Evolutionary conservation across 1,284 basidiomycete species (phyloP).

Genomic region (Tylopilus sp.): DNA sequence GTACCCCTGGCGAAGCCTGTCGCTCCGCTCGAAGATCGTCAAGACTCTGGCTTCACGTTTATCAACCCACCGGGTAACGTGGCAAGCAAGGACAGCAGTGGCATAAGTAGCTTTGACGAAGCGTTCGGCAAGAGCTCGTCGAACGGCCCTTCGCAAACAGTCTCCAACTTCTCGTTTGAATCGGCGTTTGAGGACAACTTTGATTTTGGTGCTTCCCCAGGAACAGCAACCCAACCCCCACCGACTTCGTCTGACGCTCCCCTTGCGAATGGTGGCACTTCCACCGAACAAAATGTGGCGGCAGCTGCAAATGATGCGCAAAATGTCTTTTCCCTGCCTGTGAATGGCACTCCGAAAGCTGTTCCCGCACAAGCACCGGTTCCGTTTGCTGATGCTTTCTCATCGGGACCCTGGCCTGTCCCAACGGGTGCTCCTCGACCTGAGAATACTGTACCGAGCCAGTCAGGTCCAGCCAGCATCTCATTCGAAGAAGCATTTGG

Average conservation of each 20-base stretch:
- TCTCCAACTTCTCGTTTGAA: conserved; percentile 58
- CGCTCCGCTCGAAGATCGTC: conserved; percentile 18
- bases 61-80: conserved; percentile 18
- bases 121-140: conserved; percentile 57
- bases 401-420: conserved; percentile 20
- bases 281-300: conserved; percentile 14
- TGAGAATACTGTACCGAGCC: conserved; percentile 18
- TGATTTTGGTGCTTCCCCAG: conserved; percentile 64
- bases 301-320: conserved; percentile 20
- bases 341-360: conserved; percentile 8
- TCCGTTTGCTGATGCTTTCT: conserved; percentile 54
- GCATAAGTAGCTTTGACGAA: conserved; percentile 70
- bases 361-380: conserved; percentile 27
- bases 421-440: conserved; percentile 14
- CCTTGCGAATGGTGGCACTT: conserved; percentile 16
- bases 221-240: conserved; percentile 31
- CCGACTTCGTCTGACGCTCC: conserved; percentile 16
- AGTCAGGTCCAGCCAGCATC: conserved; percentile 29
- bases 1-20: conserved; percentile 22
- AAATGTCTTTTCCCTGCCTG: conserved; percentile 16
- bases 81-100: conserved; percentile 33
- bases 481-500: conserved; percentile 63
- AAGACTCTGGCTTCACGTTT: conserved; percentile 23
- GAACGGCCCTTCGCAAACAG: conserved; percentile 33
- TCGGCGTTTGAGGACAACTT: conserved; percentile 81